Evolutionary conservation across 768 basidiomycete genomes (phyloP).

Genomic region (Suillus clintonianus): DNA sequence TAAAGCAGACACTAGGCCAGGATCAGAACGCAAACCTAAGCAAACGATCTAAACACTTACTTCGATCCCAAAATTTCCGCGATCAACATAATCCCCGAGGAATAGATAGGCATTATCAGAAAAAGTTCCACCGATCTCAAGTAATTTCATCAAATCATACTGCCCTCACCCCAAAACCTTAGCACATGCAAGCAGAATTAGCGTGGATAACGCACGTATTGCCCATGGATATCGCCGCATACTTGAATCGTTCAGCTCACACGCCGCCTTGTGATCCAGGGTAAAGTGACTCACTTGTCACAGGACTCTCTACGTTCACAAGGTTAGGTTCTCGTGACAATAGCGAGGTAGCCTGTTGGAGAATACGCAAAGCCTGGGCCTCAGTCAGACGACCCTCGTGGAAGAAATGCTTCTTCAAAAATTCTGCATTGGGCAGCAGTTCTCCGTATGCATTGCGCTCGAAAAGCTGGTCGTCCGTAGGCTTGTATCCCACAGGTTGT

Average conservation of each 20-base stretch:
- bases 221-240: slow-evolving; percentile 96
- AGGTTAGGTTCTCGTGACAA: slow-evolving; percentile 81
- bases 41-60: slow-evolving; percentile 33
- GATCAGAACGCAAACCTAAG: slow-evolving; percentile 3
- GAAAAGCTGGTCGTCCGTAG: slow-evolving; percentile 77
- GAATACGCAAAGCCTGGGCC: slow-evolving; percentile 81
- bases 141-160: slow-evolving; percentile 98
- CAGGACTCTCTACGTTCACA: slow-evolving; percentile 83
- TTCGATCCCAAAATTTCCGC: slow-evolving; percentile 89
- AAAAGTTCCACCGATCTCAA: slow-evolving; percentile 90
- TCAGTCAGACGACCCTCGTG: slow-evolving; percentile 83
- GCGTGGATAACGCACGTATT: slow-evolving; percentile 67
- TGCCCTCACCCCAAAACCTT: slow-evolving; percentile 31
- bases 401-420: slow-evolving; percentile 88
- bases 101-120: slow-evolving; percentile 88
- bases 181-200: neutral
- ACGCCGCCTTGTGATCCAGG: slow-evolving; percentile 6
- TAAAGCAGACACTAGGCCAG: slow-evolving; percentile 78
- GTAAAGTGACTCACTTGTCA: slow-evolving; percentile 77
- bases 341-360: slow-evolving; percentile 66
- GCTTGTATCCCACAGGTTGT: slow-evolving; percentile 61
- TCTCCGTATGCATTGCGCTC: slow-evolving; percentile 49
- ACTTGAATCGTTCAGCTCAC: slow-evolving; percentile 47
- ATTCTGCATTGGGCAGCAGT: slow-evolving; percentile 70
- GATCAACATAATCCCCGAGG: slow-evolving; percentile 96